A percentile compares a stretch with the other conserved stretches of the same genome.
These are phyloP conservation scores for Coemansia aciculifera DNA, from an alignment of 192 early-diverging fungal species.

Conservation along the genomic window DNA sequence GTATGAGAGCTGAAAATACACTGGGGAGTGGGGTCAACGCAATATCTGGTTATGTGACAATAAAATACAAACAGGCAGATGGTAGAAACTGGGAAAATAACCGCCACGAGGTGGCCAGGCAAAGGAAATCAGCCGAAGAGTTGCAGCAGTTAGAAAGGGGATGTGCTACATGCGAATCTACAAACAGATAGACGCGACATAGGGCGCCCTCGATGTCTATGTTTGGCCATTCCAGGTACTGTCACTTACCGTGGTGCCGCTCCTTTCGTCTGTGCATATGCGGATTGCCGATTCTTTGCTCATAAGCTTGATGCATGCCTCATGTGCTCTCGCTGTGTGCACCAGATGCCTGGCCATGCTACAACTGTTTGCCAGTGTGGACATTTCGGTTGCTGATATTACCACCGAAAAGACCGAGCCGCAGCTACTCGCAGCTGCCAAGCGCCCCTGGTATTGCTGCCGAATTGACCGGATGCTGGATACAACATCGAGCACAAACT, in stretches of 20 bases:
- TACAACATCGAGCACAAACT: conserved; percentile 41
- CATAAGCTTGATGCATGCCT: conserved; percentile 24
- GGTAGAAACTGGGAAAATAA: neutral
- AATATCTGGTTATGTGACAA: neutral
- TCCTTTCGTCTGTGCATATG: conserved; percentile 19
- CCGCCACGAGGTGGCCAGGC: neutral
- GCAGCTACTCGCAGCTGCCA: conserved; percentile 1
- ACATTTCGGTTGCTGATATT: conserved; percentile 1
- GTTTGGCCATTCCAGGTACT: neutral
- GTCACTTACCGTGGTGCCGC: conserved; percentile 28
- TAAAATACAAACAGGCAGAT: neutral
- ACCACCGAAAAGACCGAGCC: conserved; percentile 17
- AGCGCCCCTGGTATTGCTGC: conserved; percentile 27
- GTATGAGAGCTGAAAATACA: neutral
- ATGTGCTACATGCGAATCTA: conserved; percentile 1
- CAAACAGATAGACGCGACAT: neutral
- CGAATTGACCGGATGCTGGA: conserved; percentile 48
- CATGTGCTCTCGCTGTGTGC: conserved; percentile 18
- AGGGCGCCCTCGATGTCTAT: neutral
- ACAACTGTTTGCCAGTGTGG: neutral
- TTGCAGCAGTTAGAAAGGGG: neutral
- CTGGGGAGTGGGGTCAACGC: neutral
- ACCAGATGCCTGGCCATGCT: conserved; percentile 1
- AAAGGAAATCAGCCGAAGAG: neutral
- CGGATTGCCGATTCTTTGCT: conserved; percentile 35